Evolutionary conservation across 192 early-diverging fungal species (phyloP).

Genomic region (Coemansia guatemalensis): DNA sequence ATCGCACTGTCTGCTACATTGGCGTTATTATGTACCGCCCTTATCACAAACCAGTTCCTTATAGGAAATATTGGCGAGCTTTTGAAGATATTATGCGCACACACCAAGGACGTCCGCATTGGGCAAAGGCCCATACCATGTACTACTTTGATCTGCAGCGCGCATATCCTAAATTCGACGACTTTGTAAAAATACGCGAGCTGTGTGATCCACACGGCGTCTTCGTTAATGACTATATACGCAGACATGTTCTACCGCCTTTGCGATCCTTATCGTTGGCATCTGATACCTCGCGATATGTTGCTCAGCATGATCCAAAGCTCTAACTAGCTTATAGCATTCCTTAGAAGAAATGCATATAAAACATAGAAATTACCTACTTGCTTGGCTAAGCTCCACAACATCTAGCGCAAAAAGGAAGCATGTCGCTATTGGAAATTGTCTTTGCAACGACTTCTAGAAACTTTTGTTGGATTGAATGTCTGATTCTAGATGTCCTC

Average conservation of each 20-base stretch:
- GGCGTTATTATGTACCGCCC: constrained; percentile 77
- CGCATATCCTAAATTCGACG: constrained; percentile 63
- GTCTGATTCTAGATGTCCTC: not conserved
- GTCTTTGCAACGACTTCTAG: not conserved
- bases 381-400: not conserved
- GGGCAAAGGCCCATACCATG: constrained; percentile 75
- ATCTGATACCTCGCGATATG: not conserved
- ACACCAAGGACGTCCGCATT: constrained; percentile 68
- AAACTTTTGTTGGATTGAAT: not conserved
- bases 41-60: constrained; percentile 63
- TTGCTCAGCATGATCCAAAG: not conserved
- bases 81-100: constrained; percentile 73
- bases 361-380: not conserved
- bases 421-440: not conserved
- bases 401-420: not conserved
- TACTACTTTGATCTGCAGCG: constrained; percentile 51
- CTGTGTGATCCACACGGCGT: constrained; percentile 65
- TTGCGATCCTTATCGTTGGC: not conserved
- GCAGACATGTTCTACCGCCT: constrained; percentile 58
- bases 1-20: constrained; percentile 68
- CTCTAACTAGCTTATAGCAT: not conserved
- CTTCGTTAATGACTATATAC: constrained; percentile 72
- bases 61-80: constrained; percentile 68
- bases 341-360: not conserved
- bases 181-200: constrained; percentile 58